Evolutionary conservation across 495 filamentous ascomycete species (phyloP), one percentile per base, ranked within the genome.

Genomic region (Aspergillus ellipticus): DNA sequence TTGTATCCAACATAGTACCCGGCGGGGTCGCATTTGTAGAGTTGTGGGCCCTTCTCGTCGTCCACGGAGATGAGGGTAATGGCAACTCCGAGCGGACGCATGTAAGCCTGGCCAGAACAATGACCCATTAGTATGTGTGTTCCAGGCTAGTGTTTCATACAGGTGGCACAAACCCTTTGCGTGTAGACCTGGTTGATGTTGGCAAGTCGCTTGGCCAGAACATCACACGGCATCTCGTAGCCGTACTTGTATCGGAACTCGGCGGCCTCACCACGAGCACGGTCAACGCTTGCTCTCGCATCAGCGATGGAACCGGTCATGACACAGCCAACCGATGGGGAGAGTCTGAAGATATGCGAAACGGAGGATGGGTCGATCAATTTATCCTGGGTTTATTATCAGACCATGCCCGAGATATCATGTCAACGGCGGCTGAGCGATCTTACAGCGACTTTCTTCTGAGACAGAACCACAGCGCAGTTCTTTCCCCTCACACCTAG

Each of bases 161-260:
- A 52, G 20, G 63, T 47, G 43, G 17, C 50, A 66, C 87, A 68
- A 81, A 95, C 94, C 73, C 91, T 80, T 76, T 98, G 94, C 58
- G 94, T 98, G 74, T 97, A 98, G 52, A 98, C 94, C 74, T 98
- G 94, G 76, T 90, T 96, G 77, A 98, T 96, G 71, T 98, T 98
- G 62, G 94, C 94, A 75, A 98, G 74, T 71, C 94, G 82, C 84
- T 98, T 98, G 55, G 93, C 89, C 66, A 98, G 73, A 43, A 89
- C 95, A 75, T 98, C 94, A 72, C 90, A 96, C 53, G 94, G 94
- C 95, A 98, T 98, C 79, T 98, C 94, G 74, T 98, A 98, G 69
- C 94, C 94, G 68, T 83, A 96, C 72, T 97, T 97, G 83, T 98
- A 97, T 72, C 86, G 84, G 79, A 98, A 98, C 61, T 97, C 91